Conservation (phyloP, 306 rosid genomes). For the Cajanus cajan region DNA sequence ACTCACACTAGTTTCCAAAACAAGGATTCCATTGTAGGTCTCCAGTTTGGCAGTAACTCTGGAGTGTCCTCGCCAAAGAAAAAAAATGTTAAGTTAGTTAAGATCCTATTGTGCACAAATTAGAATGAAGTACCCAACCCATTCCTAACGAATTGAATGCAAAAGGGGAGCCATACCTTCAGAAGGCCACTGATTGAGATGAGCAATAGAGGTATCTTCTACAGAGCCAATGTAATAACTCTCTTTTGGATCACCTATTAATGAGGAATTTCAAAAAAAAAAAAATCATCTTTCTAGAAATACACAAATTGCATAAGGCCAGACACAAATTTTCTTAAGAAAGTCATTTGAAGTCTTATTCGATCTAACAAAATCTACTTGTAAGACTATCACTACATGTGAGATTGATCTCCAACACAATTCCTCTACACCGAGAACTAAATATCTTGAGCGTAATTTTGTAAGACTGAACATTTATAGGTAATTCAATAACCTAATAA, state of each 20-base stretch:
- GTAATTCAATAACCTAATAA: no score
- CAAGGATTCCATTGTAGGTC: constrained; percentile 60
- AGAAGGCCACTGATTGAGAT: constrained; percentile 86
- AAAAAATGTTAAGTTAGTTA: not conserved
- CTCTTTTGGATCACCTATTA: constrained; percentile 82
- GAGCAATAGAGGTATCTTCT: constrained; percentile 38
- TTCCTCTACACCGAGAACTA: no score
- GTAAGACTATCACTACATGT: no score
- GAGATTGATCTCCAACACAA: no score
- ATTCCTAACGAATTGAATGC: not conserved
- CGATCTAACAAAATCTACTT: no score
- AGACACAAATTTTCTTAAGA: no score
- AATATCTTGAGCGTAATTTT: no score
- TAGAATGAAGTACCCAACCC: not conserved
- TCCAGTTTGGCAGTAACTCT: constrained; percentile 74
- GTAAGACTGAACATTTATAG: no score
- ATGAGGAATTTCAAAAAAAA: not conserved
- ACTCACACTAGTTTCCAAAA: constrained; percentile 62
- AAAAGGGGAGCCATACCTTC: constrained; percentile 46
- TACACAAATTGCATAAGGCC: not conserved
- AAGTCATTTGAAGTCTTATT: no score
- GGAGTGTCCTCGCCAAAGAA: constrained; percentile 31
- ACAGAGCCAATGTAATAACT: constrained; percentile 65
- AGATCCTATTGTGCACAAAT: not conserved
- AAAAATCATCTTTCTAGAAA: not conserved